Percentiles rank a stretch among this genome's conserved stretches.
Evolutionary conservation across 2,329 filamentous ascomycete genomes (phyloP).

Genomic region (Aspergillus sp.): DNA sequence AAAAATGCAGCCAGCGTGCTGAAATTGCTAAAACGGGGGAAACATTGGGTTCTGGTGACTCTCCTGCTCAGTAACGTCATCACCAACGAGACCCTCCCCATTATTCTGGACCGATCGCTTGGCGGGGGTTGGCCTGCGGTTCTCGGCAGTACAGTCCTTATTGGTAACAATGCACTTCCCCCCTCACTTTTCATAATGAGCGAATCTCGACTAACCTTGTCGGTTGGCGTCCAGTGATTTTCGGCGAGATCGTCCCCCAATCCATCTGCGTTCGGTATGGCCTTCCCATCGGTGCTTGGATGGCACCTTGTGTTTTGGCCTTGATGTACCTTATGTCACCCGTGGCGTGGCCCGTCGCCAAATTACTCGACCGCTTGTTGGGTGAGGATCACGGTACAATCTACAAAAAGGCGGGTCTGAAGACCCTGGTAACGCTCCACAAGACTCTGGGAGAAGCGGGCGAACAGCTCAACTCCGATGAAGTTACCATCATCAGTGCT

Average conservation of each 20-base stretch:
- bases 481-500: conserved; percentile 97
- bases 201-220: conserved; percentile 1
- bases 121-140: conserved; percentile 94
- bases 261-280: conserved; percentile 96
- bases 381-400: conserved; percentile 94
- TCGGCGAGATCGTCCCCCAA: conserved; percentile 94
- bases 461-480: conserved; percentile 91
- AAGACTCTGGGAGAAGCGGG: conserved; percentile 81
- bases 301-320: conserved; percentile 79
- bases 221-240: conserved; percentile 69
- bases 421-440: conserved; percentile 93
- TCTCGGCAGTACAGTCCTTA: conserved; percentile 86
- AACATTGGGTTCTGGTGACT: conserved; percentile 98
- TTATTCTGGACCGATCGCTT: conserved; percentile 89
- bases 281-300: conserved; percentile 89
- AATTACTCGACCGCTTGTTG: conserved; percentile 88
- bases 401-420: conserved; percentile 97
- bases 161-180: conserved; percentile 62
- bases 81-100: conserved; percentile 93
- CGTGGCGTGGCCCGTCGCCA: conserved; percentile 90
- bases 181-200: background rate
- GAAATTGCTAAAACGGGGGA: conserved; percentile 77
- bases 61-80: conserved; percentile 94
- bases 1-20: conserved; percentile 82
- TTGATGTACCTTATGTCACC: conserved; percentile 93